Conservation (phyloP, 768 basidiomycete genomes). For the Wakefieldia striispora region DNA sequence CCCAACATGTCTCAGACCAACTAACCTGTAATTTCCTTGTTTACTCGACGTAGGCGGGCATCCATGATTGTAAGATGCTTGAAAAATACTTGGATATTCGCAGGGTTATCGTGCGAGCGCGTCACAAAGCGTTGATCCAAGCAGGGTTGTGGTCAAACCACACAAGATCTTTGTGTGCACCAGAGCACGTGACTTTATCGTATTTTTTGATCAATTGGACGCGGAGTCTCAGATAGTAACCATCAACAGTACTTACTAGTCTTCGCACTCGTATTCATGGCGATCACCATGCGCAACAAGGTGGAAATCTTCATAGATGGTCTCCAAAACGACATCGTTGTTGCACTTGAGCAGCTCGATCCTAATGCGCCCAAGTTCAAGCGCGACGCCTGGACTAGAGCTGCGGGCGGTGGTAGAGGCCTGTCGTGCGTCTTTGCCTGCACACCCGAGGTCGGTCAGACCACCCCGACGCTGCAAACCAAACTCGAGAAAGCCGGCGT, state of each 20-base stretch:
- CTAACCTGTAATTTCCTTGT: conserved; percentile 89
- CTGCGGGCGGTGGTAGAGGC: conserved; percentile 61
- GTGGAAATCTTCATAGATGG: conserved; percentile 72
- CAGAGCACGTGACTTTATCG: conserved; percentile 28
- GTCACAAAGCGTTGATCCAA: too few species aligned
- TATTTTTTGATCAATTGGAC: neutral
- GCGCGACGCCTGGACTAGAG: conserved; percentile 75
- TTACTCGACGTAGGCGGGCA: conserved; percentile 84
- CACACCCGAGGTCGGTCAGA: conserved; percentile 30
- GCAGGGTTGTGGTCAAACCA: neutral
- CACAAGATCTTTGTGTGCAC: conserved; percentile 1
- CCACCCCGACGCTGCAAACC: conserved; percentile 39
- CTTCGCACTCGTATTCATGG: conserved; percentile 7
- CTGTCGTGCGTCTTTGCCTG: conserved; percentile 79
- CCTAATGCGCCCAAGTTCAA: conserved; percentile 68
- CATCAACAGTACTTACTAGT: neutral
- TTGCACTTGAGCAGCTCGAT: conserved; percentile 76
- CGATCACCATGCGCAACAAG: conserved; percentile 62
- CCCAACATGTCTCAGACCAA: neutral
- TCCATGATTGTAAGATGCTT: conserved; percentile 54
- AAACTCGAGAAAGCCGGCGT: conserved; percentile 95
- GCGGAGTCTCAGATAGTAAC: neutral
- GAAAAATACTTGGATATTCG: neutral
- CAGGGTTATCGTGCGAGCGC: too few species aligned
- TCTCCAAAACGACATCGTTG: conserved; percentile 80